Percentiles rank a stretch among this genome's conserved stretches.
Conservation (phyloP, 2,329 filamentous ascomycete species). For the Macroventuria anomochaeta region DNA sequence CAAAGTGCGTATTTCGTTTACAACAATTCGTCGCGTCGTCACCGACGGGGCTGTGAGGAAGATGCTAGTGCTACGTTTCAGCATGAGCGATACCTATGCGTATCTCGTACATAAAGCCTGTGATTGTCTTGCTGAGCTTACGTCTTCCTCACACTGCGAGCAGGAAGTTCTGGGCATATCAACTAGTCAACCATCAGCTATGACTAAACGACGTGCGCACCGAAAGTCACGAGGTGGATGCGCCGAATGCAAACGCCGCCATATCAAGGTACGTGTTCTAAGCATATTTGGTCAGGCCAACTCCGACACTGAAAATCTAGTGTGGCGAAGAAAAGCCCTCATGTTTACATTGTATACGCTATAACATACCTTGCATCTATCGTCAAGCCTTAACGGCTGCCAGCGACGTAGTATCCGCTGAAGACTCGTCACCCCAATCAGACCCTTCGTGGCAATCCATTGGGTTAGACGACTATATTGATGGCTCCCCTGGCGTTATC, state of each 20-base stretch:
- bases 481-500: not conserved
- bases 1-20: not conserved
- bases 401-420: not conserved
- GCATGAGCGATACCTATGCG: not conserved
- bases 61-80: not conserved
- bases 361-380: conserved; percentile 17
- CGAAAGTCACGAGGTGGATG: conserved; percentile 25
- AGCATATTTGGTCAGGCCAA: too few relatives aligned
- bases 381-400: not conserved
- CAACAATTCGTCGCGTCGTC: not conserved
- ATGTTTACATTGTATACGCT: conserved; percentile 23
- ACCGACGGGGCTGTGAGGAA: not conserved
- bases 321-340: conserved; percentile 25
- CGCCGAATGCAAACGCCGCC: conserved; percentile 22
- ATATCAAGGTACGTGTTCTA: conserved; percentile 16
- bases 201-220: conserved; percentile 19
- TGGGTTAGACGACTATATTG: not conserved
- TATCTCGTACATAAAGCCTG: not conserved
- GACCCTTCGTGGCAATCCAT: conserved; percentile 1
- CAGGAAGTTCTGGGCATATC: not conserved
- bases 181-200: not conserved
- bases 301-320: not conserved
- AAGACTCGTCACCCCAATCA: conserved; percentile 2
- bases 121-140: not conserved
- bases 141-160: not conserved